Percentiles rank a stretch among this genome's conserved stretches.
phyloP scores from a whole-genome alignment of 73 alveolate species.

The Tetrahymena thermophila region DNA sequence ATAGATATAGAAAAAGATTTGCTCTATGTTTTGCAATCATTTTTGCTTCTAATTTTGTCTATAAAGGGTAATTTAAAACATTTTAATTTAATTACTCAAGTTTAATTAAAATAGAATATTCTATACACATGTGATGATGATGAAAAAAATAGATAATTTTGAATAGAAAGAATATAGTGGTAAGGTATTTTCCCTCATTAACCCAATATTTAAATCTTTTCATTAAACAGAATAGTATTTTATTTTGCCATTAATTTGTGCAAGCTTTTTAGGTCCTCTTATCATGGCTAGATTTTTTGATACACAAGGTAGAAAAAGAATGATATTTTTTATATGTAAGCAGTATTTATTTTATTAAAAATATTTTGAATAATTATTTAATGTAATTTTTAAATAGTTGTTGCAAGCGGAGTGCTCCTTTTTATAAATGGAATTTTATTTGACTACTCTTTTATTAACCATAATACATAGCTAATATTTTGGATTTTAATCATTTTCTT shows the following conservation, averaged over 20 bases:
- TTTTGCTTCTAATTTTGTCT: neutral
- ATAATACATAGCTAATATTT: neutral
- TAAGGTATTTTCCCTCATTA: neutral
- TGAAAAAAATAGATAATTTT: neutral
- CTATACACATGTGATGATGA: neutral
- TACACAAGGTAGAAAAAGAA: neutral
- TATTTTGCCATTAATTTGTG: neutral
- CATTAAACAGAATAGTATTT: neutral
- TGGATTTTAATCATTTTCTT: neutral
- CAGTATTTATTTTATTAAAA: neutral
- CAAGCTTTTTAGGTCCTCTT: neutral
- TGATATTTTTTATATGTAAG: neutral
- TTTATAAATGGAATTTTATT: neutral
- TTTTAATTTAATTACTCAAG: neutral
- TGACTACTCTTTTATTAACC: neutral
- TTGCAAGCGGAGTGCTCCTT: neutral
- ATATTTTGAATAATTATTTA: neutral
- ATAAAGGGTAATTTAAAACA: neutral
- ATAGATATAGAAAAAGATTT: neutral
- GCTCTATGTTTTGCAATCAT: neutral
- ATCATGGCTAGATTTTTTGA: neutral
- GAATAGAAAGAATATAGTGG: neutral
- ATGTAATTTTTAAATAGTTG: neutral
- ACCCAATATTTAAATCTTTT: neutral
- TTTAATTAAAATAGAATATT: neutral